phyloP scores from a whole-genome alignment of 106 monocot species.

The Dendrobium nobile region DNA sequence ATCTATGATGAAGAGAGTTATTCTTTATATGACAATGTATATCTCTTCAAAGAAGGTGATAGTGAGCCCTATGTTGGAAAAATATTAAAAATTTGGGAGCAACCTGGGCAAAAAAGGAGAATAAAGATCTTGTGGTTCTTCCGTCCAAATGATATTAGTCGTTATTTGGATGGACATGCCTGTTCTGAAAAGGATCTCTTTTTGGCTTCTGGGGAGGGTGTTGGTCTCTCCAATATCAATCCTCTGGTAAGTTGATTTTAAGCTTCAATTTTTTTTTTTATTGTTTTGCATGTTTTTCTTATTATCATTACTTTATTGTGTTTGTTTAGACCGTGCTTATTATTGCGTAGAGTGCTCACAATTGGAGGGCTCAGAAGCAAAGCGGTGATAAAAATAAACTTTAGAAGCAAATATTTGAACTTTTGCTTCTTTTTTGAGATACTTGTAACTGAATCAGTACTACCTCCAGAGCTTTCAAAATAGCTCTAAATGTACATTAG shows the following conservation, averaged over 20 bases:
- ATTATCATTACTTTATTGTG: not conserved
- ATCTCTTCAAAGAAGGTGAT: slow-evolving; percentile 46
- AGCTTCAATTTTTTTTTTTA: not conserved
- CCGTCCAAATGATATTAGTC: slow-evolving; percentile 35
- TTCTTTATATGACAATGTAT: slow-evolving; percentile 63
- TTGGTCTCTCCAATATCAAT: slow-evolving; percentile 59
- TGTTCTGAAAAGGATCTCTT: slow-evolving; percentile 60
- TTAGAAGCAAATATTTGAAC: not conserved
- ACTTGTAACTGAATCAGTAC: not conserved
- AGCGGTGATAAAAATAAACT: not conserved
- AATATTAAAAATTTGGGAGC: slow-evolving; percentile 76
- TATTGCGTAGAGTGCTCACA: not conserved
- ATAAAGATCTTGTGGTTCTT: slow-evolving; percentile 82
- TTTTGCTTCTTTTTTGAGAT: no score
- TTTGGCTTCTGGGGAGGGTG: slow-evolving; percentile 60
- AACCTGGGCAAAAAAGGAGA: slow-evolving; percentile 27
- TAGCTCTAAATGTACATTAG: not conserved
- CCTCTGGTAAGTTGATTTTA: slow-evolving; percentile 40
- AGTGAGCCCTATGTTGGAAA: slow-evolving; percentile 59
- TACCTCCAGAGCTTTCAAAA: not conserved
- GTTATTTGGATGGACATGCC: slow-evolving; percentile 33
- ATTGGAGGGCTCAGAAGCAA: not conserved
- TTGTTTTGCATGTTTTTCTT: not conserved
- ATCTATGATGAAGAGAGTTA: slow-evolving; percentile 40
- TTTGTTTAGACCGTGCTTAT: not conserved